Percentiles rank a stretch among this genome's conserved stretches.
phyloP scores from a whole-genome alignment of 1,284 basidiomycete genomes.

The Puccinia horiana region DNA sequence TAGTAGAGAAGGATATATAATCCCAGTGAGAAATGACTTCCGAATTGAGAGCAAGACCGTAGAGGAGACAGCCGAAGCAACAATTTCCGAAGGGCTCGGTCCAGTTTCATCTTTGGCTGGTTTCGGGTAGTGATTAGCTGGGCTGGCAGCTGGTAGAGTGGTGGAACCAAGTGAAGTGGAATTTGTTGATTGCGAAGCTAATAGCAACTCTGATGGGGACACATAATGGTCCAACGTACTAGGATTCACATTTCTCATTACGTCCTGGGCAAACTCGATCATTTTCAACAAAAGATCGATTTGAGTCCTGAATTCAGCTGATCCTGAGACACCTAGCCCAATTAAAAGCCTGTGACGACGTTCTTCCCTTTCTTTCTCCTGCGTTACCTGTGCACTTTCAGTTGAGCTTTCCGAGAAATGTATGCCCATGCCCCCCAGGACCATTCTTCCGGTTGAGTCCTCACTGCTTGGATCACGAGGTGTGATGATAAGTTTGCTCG shows the following conservation, averaged over 20 bases:
- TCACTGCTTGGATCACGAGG: slow-evolving; percentile 26
- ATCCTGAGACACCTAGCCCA: slow-evolving; percentile 74
- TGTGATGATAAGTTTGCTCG: slow-evolving; percentile 70
- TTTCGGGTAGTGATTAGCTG: slow-evolving; percentile 55
- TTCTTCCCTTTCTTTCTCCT: slow-evolving; percentile 64
- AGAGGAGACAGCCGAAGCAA: slow-evolving; percentile 54
- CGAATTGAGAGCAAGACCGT: slow-evolving; percentile 79
- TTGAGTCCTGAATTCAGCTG: slow-evolving; percentile 73
- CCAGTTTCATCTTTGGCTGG: neutral
- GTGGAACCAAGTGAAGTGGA: slow-evolving; percentile 6
- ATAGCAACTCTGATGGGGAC: slow-evolving; percentile 46
- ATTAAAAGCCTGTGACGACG: slow-evolving; percentile 66
- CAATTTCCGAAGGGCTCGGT: slow-evolving; percentile 40
- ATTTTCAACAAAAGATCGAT: slow-evolving; percentile 86
- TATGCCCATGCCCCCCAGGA: slow-evolving; percentile 65
- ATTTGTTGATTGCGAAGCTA: slow-evolving; percentile 49
- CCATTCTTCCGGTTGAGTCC: slow-evolving; percentile 63
- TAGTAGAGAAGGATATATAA: slow-evolving; percentile 86
- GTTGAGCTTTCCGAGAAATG: slow-evolving; percentile 61
- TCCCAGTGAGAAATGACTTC: slow-evolving; percentile 85
- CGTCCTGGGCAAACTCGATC: slow-evolving; percentile 87
- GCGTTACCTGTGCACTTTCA: slow-evolving; percentile 59
- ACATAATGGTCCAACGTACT: slow-evolving; percentile 64
- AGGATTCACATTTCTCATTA: slow-evolving; percentile 62
- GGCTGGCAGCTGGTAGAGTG: neutral